Conservation (phyloP, 2,329 filamentous ascomycete genomes). For the Blumeria hordei region DNA sequence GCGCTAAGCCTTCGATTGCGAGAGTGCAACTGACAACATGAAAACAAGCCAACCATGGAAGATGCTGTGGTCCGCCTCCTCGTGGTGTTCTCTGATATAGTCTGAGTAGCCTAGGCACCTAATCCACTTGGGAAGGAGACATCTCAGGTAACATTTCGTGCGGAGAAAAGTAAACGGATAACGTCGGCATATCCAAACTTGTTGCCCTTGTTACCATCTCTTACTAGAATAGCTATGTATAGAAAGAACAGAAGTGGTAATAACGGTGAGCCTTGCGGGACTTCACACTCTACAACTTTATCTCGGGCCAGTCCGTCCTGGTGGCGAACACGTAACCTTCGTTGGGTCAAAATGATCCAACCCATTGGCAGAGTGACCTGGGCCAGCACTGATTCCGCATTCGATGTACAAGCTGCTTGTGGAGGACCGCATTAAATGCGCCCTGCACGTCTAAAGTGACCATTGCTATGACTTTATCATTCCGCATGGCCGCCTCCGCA, state of each 20-base stretch:
- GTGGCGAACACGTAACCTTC: not conserved
- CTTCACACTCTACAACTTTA: not conserved
- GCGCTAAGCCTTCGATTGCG: too few species aligned
- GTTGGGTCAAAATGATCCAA: not conserved
- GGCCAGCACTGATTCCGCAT: not conserved
- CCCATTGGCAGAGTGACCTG: not conserved
- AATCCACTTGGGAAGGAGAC: too few species aligned
- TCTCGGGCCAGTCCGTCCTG: not conserved
- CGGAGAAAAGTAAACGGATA: too few species aligned
- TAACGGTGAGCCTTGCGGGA: not conserved
- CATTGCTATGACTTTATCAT: not conserved
- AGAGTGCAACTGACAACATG: too few species aligned
- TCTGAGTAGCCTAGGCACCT: too few species aligned
- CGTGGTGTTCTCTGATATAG: too few species aligned
- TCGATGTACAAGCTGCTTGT: not conserved
- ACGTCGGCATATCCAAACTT: not conserved
- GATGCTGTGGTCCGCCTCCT: too few species aligned
- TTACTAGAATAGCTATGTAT: not conserved
- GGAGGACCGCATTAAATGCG: not conserved
- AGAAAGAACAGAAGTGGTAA: not conserved
- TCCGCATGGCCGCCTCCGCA: not conserved
- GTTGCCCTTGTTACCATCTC: not conserved
- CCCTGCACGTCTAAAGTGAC: not conserved
- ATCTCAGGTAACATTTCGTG: too few species aligned
- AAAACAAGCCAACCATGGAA: too few species aligned